These are phyloP conservation scores for Chlorophyllum brunneum DNA, from an alignment of 768 basidiomycete species.

Conservation along the genomic window DNA sequence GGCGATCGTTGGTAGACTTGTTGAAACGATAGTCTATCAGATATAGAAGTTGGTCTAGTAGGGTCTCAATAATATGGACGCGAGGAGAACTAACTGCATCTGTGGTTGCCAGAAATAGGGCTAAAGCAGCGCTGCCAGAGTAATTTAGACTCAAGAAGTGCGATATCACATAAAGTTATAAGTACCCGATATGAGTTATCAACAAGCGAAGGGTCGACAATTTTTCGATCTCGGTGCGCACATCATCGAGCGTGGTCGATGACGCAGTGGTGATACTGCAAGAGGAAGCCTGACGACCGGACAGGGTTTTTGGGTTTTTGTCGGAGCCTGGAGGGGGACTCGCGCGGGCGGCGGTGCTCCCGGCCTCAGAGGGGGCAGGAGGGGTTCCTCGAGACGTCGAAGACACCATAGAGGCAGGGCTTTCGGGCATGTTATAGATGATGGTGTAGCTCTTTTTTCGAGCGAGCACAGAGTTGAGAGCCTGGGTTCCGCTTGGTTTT, in stretches of 20 bases:
- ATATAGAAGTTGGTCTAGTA: neutral
- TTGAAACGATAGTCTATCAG: constrained; percentile 67
- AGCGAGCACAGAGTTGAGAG: constrained; percentile 1
- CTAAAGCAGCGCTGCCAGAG: constrained; percentile 60
- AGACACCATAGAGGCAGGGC: neutral
- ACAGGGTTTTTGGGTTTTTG: neutral
- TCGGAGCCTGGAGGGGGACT: neutral
- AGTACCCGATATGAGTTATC: constrained; percentile 67
- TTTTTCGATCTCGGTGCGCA: constrained; percentile 18
- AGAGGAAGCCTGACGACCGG: constrained; percentile 18
- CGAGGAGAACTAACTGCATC: constrained; percentile 57
- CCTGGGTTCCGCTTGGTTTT: neutral
- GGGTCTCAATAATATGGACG: neutral
- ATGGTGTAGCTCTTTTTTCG: neutral
- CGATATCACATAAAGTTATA: constrained; percentile 6
- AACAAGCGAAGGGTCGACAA: constrained; percentile 58
- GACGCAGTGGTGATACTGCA: constrained; percentile 25
- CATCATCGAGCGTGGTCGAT: constrained; percentile 25
- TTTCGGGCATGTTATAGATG: neutral
- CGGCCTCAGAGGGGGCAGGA: neutral
- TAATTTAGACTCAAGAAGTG: constrained; percentile 8
- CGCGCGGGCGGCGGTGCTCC: neutral
- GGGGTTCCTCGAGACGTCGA: neutral
- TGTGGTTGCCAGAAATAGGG: constrained; percentile 83
- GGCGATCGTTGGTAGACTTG: constrained; percentile 77